phyloP scores from a whole-genome alignment of 176 grass and related monocot species.

The Oryza punctata region DNA sequence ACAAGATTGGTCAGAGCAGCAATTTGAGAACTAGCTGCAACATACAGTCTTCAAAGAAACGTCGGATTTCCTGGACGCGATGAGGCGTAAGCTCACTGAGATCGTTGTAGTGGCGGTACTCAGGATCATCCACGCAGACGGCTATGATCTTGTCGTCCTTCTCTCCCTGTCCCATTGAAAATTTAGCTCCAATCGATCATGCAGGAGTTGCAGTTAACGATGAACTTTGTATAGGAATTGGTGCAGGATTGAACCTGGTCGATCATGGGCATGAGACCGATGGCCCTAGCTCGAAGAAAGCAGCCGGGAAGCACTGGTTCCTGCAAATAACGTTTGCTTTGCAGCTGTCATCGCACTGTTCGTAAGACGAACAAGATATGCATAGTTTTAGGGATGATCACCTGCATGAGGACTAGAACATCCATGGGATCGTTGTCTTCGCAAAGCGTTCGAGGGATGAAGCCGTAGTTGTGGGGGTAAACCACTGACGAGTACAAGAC shows the following conservation, averaged over 20 bases:
- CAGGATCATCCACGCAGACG: conserved; percentile 71
- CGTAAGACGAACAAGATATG: neutral
- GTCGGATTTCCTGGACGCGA: conserved; percentile 64
- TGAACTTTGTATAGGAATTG: neutral
- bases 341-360: neutral
- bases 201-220: neutral
- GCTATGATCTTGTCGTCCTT: conserved; percentile 84
- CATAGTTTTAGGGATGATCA: neutral
- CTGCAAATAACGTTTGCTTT: conserved; percentile 11
- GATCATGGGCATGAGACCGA: conserved; percentile 85
- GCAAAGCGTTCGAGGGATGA: conserved; percentile 75
- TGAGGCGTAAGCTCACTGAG: conserved; percentile 72
- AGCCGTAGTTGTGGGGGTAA: conserved; percentile 79
- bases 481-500: conserved; percentile 76
- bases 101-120: conserved; percentile 66
- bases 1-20: too few species aligned
- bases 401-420: conserved; percentile 76
- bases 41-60: conserved; percentile 82
- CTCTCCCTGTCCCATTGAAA: conserved; percentile 47
- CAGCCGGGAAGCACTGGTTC: conserved; percentile 69
- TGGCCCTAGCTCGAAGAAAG: conserved; percentile 73
- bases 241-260: conserved; percentile 47
- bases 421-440: conserved; percentile 84
- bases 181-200: neutral
- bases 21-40: neutral